Conservation (phyloP, 257 asterid species). For the Plantago elongata region DNA sequence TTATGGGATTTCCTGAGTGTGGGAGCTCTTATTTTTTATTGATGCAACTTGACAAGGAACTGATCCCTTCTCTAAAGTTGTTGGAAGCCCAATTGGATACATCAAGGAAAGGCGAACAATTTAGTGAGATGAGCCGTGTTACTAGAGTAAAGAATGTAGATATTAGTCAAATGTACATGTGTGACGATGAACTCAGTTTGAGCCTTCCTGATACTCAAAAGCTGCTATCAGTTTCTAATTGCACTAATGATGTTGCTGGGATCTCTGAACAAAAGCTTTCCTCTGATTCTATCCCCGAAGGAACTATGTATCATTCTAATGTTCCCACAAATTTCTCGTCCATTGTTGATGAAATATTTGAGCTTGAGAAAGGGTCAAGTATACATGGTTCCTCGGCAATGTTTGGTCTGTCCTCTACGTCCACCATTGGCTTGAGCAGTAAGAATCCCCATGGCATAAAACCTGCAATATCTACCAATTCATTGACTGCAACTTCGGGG, state of each 20-base stretch:
- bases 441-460: constrained; percentile 40
- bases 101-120: constrained; percentile 53
- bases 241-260: constrained; percentile 35
- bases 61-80: constrained; percentile 80
- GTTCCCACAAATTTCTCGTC: constrained; percentile 56
- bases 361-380: constrained; percentile 80
- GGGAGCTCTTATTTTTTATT: constrained; percentile 81
- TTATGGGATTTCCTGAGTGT: constrained; percentile 95
- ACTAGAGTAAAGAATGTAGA: constrained; percentile 64
- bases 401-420: constrained; percentile 42
- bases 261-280: constrained; percentile 47
- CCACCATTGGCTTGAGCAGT: constrained; percentile 53
- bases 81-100: constrained; percentile 73
- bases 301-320: constrained; percentile 43
- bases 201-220: constrained; percentile 65
- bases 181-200: constrained; percentile 78
- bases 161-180: constrained; percentile 66
- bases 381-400: constrained; percentile 47
- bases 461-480: constrained; percentile 58
- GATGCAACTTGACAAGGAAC: constrained; percentile 90
- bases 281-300: constrained; percentile 40
- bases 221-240: constrained; percentile 37
- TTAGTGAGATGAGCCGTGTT: constrained; percentile 57
- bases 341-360: constrained; percentile 90
- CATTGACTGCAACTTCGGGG: constrained; percentile 40